phyloP scores from a whole-genome alignment of 352 stramenopile genomes.

The Pythium rhizo-oryzae region DNA sequence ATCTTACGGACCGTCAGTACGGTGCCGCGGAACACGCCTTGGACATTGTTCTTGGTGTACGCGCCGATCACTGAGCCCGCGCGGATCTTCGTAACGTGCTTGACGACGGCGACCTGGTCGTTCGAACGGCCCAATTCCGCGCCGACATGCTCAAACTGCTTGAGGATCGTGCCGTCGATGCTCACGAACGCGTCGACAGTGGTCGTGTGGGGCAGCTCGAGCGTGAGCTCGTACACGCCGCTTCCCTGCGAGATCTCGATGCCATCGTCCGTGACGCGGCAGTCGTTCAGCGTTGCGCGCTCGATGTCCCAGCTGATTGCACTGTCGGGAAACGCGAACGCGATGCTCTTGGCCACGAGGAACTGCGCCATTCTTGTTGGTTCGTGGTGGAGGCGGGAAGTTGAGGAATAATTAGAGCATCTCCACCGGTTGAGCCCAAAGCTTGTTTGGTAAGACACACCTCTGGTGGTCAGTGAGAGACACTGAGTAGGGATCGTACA shows the following conservation, averaged over 20 bases:
- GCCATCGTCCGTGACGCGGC: slow-evolving; percentile 11
- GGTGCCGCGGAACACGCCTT: slow-evolving; percentile 15
- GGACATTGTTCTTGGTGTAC: slow-evolving; percentile 19
- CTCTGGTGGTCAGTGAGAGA: too few relatives aligned
- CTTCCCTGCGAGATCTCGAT: slow-evolving; percentile 11
- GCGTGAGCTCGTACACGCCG: slow-evolving; percentile 15
- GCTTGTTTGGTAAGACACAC: too few relatives aligned
- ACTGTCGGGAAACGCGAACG: slow-evolving; percentile 18
- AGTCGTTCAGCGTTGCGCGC: background rate
- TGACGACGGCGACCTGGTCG: background rate
- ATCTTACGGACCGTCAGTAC: slow-evolving; percentile 19
- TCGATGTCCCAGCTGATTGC: slow-evolving; percentile 18
- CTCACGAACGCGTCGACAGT: slow-evolving; percentile 16
- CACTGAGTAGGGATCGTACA: too few relatives aligned
- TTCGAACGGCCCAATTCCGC: background rate
- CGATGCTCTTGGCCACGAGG: slow-evolving; percentile 19
- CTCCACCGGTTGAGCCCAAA: too few relatives aligned
- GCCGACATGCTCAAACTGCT: slow-evolving; percentile 8
- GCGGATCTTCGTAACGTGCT: slow-evolving; percentile 23
- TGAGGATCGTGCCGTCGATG: slow-evolving; percentile 24
- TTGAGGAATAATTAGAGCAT: slow-evolving; percentile 7
- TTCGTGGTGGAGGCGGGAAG: too few relatives aligned
- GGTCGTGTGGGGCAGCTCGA: slow-evolving; percentile 6
- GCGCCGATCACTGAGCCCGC: slow-evolving; percentile 15
- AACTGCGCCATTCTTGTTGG: slow-evolving; percentile 5